Evolutionary conservation across 176 grass and related monocot species (phyloP).

Genomic region (Avena insularis): DNA sequence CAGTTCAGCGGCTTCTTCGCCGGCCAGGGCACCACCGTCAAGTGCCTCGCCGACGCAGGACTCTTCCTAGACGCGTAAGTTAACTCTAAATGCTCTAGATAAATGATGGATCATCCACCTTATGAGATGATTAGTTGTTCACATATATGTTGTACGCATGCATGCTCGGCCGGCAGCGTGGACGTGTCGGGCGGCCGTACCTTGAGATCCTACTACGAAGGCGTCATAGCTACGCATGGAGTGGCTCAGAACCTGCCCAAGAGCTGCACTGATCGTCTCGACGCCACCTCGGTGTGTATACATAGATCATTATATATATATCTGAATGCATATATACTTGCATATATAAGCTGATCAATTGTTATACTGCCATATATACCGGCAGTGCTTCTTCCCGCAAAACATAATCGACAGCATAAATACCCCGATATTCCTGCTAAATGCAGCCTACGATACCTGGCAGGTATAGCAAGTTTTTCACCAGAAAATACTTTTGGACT

Average conservation of each 20-base stretch:
- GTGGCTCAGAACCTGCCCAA: slow-evolving; percentile 66
- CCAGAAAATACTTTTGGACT: too few species aligned
- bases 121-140: too few species aligned
- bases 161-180: slow-evolving; percentile 34
- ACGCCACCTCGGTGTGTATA: slow-evolving; percentile 65
- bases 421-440: slow-evolving; percentile 83
- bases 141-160: too few species aligned
- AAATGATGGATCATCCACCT: not conserved
- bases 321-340: too few species aligned
- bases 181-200: slow-evolving; percentile 61
- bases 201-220: slow-evolving; percentile 60
- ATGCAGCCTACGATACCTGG: slow-evolving; percentile 88
- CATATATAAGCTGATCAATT: not conserved
- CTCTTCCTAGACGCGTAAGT: slow-evolving; percentile 93
- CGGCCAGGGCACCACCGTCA: slow-evolving; percentile 47
- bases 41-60: slow-evolving; percentile 87
- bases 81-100: not conserved
- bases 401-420: slow-evolving; percentile 68
- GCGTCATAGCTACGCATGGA: slow-evolving; percentile 60
- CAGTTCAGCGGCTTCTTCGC: slow-evolving; percentile 69
- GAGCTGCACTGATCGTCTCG: slow-evolving; percentile 58
- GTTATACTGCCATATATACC: too few species aligned
- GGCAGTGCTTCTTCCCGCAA: slow-evolving; percentile 90
- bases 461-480: slow-evolving; percentile 56
- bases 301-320: not conserved